Conservation (phyloP, 306 rosid species). For the Pachyrhizus erosus region DNA sequence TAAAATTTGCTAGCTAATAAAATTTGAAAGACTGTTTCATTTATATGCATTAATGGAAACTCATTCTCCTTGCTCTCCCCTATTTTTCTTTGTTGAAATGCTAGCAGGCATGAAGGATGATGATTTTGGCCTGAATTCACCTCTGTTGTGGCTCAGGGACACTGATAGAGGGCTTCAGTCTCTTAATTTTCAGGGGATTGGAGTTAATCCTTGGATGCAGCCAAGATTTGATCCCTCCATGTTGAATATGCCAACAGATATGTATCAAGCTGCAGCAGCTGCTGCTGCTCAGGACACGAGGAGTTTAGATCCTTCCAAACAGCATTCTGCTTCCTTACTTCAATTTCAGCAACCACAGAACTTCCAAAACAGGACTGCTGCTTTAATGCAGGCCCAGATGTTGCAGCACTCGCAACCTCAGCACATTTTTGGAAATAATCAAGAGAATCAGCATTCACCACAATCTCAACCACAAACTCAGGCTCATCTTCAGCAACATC, state of each 20-base stretch:
- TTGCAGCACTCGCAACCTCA: conserved; percentile 80
- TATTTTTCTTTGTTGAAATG: conserved; percentile 26
- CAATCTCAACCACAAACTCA: conserved; percentile 61
- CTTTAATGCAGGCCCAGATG: conserved; percentile 81
- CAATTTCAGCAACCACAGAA: conserved; percentile 85
- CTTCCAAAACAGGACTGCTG: conserved; percentile 67
- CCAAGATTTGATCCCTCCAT: conserved; percentile 81
- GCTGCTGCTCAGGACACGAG: conserved; percentile 95
- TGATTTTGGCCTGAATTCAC: conserved; percentile 78
- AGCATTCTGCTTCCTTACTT: conserved; percentile 64
- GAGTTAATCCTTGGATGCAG: conserved; percentile 92
- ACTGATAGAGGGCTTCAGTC: conserved; percentile 83
- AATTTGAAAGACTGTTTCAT: background rate
- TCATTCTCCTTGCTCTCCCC: background rate
- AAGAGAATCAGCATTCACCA: conserved; percentile 63
- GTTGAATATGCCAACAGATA: conserved; percentile 80
- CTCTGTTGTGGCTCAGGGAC: conserved; percentile 82
- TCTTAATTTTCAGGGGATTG: conserved; percentile 79
- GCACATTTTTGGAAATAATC: conserved; percentile 66
- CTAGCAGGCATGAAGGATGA: conserved; percentile 86
- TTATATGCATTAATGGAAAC: background rate
- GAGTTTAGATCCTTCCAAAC: conserved; percentile 72
- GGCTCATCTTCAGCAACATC: conserved; percentile 68
- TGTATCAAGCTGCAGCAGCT: conserved; percentile 93
- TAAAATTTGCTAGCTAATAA: background rate